Base-by-base conservation (phyloP, 257 asterid species). In the Nicotiana paniculata region DNA sequence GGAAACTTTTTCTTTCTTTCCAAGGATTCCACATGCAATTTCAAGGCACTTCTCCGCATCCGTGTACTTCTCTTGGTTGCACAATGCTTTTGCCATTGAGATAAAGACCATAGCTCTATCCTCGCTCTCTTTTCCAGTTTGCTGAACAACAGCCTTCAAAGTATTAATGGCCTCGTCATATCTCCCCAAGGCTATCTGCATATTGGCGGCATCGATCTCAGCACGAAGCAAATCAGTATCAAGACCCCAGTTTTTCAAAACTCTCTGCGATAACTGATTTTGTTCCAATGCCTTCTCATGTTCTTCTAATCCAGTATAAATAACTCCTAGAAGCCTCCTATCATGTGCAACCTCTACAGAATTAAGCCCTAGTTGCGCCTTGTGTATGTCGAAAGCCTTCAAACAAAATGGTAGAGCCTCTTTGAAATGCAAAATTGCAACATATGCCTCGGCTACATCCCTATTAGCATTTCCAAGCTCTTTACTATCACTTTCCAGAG, bases 261-360 rank as follows among this genome's bases (percentile, higher is more conserved):
- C 96, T 91, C 82, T 91, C 58, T 92, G 93, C 0, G 99, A 92
- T 81, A 96, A 58, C 75, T 89, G 93, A 85, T 96, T 96, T 82
- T 96, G 97, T 59, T 96, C 97, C 85, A 96, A 82, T 0, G 99
- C 98, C 84, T 91, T 90, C 83, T 88, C 93, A 4, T 96, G 97
- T 59, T 94, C 93, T 77, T 92, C 98, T 66, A 96, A 82, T 39
- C 99, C 99, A 24, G 95, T 93, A 69, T 93, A 93, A 57, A 96
- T 92, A 77, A 91, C 92, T n/a, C 98, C 97, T 55, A 96, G 97
- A 83, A 93, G 88, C 83, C 93, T 89, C 88, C 98, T 90, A 84
- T 93, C 99, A 58, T 88, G 87, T 1, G 99, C 99, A 70, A 96
- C 98, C 86, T 93, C 98, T 48, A 96, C 95, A 1, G 99, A 96